A percentile compares a stretch with the other conserved stretches of the same genome.
Evolutionary conservation across 441 rosid species (phyloP).

Genomic region (Bocquillonia castaneifolia): DNA sequence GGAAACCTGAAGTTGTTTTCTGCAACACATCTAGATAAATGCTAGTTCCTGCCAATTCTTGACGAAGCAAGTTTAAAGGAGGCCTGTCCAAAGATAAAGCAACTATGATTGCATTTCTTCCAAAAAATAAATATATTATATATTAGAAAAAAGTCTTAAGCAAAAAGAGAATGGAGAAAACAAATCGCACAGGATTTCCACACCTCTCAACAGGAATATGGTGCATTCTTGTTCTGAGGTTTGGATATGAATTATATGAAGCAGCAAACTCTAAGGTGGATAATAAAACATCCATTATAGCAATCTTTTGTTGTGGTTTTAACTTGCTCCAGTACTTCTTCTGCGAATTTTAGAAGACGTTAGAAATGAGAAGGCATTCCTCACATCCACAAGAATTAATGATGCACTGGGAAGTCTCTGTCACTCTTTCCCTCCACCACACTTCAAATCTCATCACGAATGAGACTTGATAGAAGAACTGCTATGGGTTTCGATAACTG

Average conservation of each 20-base stretch:
- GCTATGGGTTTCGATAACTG: neutral
- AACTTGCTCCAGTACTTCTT: slow-evolving; percentile 88
- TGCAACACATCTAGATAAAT: slow-evolving; percentile 90
- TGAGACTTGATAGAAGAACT: neutral
- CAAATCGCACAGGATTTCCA: slow-evolving; percentile 15
- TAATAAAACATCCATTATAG: slow-evolving; percentile 79
- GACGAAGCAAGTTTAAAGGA: slow-evolving; percentile 89
- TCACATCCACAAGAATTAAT: neutral
- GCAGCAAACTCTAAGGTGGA: slow-evolving; percentile 92
- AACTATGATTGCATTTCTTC: slow-evolving; percentile 14
- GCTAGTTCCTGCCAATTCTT: slow-evolving; percentile 82
- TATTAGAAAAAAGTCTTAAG: neutral
- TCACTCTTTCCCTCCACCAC: no score
- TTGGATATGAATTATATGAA: slow-evolving; percentile 83
- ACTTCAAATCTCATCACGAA: no score
- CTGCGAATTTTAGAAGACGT: slow-evolving; percentile 40
- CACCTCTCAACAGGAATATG: slow-evolving; percentile 86
- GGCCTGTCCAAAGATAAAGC: slow-evolving; percentile 54
- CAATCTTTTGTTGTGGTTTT: slow-evolving; percentile 75
- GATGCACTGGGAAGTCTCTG: no score
- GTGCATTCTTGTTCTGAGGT: slow-evolving; percentile 81
- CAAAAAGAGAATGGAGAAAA: slow-evolving; percentile 10
- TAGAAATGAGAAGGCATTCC: slow-evolving; percentile 8
- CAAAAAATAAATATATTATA: neutral
- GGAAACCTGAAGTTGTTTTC: slow-evolving; percentile 59